A percentile compares a stretch with the other conserved stretches of the same genome.
These are phyloP conservation scores for Phytophthora megakarya DNA, from an alignment of 352 stramenopile species.

Conservation along the genomic window DNA sequence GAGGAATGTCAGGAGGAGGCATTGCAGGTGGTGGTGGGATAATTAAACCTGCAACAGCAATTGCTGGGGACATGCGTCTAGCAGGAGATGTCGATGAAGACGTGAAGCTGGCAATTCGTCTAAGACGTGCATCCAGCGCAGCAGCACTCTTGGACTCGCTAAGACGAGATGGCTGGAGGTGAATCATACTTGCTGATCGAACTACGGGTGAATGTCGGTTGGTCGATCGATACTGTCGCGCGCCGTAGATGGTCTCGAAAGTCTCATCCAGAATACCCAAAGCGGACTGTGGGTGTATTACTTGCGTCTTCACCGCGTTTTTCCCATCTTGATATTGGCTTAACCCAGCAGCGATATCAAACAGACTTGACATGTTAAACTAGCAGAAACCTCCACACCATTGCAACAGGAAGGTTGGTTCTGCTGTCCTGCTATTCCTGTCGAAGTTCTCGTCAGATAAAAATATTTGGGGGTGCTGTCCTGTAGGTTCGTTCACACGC, in stretches of 20 bases:
- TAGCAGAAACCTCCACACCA: slow-evolving; percentile 6
- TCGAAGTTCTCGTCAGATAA: slow-evolving; percentile 4
- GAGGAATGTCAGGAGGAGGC: slow-evolving; percentile 14
- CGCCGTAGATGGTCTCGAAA: slow-evolving; percentile 53
- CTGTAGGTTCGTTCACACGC: background rate
- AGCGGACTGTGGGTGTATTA: slow-evolving; percentile 23
- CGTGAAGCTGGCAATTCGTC: slow-evolving; percentile 23
- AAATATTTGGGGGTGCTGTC: slow-evolving; percentile 10
- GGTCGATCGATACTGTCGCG: slow-evolving; percentile 14
- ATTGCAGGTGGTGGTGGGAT: slow-evolving; percentile 25
- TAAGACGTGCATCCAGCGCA: slow-evolving; percentile 24
- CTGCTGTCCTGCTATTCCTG: slow-evolving; percentile 16
- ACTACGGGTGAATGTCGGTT: slow-evolving; percentile 10
- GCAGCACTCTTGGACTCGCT: slow-evolving; percentile 25
- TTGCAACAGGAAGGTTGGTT: background rate
- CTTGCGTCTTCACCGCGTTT: slow-evolving; percentile 2
- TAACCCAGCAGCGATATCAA: slow-evolving; percentile 60
- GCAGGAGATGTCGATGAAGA: slow-evolving; percentile 1
- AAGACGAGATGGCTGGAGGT: slow-evolving; percentile 21
- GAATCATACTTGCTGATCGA: slow-evolving; percentile 23
- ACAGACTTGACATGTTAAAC: slow-evolving; percentile 53
- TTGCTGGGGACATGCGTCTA: slow-evolving; percentile 17
- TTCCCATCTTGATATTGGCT: slow-evolving; percentile 42
- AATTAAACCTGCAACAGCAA: slow-evolving; percentile 32
- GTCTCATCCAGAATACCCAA: slow-evolving; percentile 59